These are phyloP conservation scores for Suhomyces bolitotheri DNA, from an alignment of 1,139 yeast genomes.

Conservation along the genomic window DNA sequence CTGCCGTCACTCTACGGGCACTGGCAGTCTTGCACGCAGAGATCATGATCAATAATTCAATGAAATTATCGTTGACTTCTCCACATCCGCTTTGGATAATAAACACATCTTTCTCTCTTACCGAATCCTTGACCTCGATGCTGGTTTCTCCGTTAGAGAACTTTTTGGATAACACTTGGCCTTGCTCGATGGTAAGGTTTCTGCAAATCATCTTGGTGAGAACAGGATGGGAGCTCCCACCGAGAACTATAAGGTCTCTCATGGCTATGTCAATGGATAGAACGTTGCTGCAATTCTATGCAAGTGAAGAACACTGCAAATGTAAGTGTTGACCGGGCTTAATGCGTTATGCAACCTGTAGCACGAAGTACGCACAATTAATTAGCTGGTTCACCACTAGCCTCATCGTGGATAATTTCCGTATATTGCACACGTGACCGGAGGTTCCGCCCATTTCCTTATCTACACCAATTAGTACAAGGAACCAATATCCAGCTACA, in stretches of 20 bases:
- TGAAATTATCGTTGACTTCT: conserved; percentile 84
- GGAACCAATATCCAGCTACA: no score
- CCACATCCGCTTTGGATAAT: conserved; percentile 84
- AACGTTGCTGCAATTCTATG: neutral
- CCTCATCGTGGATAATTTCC: no score
- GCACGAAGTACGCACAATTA: no score
- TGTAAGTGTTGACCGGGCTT: no score
- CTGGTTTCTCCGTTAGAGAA: conserved; percentile 90
- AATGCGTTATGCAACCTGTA: no score
- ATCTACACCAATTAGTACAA: no score
- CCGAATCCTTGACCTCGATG: conserved; percentile 77
- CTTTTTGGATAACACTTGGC: conserved; percentile 55
- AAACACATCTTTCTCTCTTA: conserved; percentile 90
- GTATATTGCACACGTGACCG: no score
- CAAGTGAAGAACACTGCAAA: neutral
- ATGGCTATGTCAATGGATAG: no score
- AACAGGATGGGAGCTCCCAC: conserved; percentile 74
- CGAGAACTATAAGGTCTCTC: conserved; percentile 76
- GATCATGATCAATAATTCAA: conserved; percentile 83
- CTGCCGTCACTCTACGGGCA: conserved; percentile 91
- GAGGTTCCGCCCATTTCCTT: no score
- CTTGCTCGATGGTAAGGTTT: conserved; percentile 61
- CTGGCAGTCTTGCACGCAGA: conserved; percentile 96
- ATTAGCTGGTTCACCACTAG: no score
- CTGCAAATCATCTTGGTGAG: conserved; percentile 64